Evolutionary conservation across 164 flowering plant species (phyloP), one percentile per base, ranked within the genome.

Genomic region (Macadamia integrifolia): DNA sequence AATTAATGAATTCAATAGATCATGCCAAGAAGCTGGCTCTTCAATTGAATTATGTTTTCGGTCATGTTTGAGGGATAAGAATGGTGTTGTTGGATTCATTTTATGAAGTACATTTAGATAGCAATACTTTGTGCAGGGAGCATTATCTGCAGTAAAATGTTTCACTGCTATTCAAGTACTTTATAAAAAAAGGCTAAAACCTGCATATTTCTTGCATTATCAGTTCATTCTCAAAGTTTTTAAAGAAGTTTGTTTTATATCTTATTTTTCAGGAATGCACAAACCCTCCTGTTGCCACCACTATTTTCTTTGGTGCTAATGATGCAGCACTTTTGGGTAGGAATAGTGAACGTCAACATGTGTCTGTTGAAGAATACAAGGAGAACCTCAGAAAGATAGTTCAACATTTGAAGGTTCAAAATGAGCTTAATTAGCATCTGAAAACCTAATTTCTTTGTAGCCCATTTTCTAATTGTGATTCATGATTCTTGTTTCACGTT

Each of bases 281-380:
- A 18, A 78, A 78, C 1, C 85, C 84, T 62, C 96, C 93, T 58
- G 68, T 68, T 79, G 98, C 85, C n/a, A 75, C 77, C 17, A 92
- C 93, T 14, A 61, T 94, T 61, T 94, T 94, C 84, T 92, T 94
- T 75, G 97, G 98, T 61, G 98, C 98, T 40, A 94, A 92, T 81
- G 98, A 94, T 76, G 97, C 98, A 11, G 95, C 95, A 66, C 82
- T 92, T 40, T 64, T 67, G 1, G 95, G 89, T 28, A 83, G 95
- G 77, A 83, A 72, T 30, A 81, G 84, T 68, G 88, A 82, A 65
- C 59, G 78, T 28, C 97, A 90, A 67, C 91, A 94, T 76, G 95
- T 94, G 35, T 97, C 97, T 53, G 62, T 85, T 68, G 87, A 82
- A 71, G 97, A 92, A 78, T 94, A 90, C 77, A 84, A 81, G 71